Evolutionary conservation across 2,329 filamentous ascomycete genomes (phyloP), one percentile per base, ranked within the genome.

Genomic region (Calonectria pseudoturangicola): DNA sequence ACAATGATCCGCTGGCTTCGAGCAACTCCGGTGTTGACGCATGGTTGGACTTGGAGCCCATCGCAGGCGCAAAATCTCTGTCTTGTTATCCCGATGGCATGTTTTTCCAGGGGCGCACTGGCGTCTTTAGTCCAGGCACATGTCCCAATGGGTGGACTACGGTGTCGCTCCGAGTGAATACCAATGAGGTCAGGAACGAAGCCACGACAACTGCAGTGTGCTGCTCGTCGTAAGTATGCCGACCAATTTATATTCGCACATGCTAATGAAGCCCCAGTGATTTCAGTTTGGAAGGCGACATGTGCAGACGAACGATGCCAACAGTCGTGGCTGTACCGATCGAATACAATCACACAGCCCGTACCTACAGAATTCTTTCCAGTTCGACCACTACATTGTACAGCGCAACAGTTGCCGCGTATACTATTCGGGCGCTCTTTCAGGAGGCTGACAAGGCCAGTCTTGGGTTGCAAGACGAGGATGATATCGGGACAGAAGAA

Each of bases 131-230:
- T 62, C 84, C 84, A 12, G 84, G 80, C 2, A 83, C 83, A 30
- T 86, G 84, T 56, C 84, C 84, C 45, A 78, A 81, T 70, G 83
- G 84, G 30, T 86, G 84, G 84, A 85, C 83, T 8, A 86, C 84
- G 4, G 84, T 80, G 39, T 81, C 82, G 18, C 73, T 84, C 9
- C 75, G 73, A 2, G 79, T 82, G 28, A 81, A 81, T 45, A 81
- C 79, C 2, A 78, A 82, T 12, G 77, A 80, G 62, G 70, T 72
- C 36, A 71, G 73, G 64, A 73, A 76, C 13, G 76, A 80, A 54
- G 80, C 81, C 33, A 85, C 82, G n/a, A 85, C 83, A 8, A 86
- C 84, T 13, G 83, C 83, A 6, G 77, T 85, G 18, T 86, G 84
- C 73, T 86, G 84, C 65, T 86, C 84, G 67, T 84, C 82, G 84